Evolutionary conservation across 2,329 filamentous ascomycete species (phyloP).

Genomic region (Nemania serpens): DNA sequence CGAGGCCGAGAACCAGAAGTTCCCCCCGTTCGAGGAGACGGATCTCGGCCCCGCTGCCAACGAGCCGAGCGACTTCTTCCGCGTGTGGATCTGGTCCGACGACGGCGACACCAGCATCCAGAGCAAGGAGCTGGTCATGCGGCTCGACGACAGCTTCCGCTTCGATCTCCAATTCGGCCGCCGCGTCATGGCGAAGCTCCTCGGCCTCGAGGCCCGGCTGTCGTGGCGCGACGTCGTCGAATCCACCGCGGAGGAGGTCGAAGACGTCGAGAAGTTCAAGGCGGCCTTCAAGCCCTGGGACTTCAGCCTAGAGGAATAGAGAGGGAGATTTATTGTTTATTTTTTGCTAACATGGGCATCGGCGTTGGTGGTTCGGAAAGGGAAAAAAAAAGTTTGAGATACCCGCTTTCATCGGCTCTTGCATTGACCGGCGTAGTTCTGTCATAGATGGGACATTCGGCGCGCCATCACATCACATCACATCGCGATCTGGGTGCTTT

Average conservation of each 20-base stretch:
- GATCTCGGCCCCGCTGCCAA: conserved; percentile 57
- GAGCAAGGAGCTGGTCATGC: conserved; percentile 75
- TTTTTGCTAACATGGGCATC: conserved; percentile 15
- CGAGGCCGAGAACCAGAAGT: conserved; percentile 75
- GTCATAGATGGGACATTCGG: conserved; percentile 1
- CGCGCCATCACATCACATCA: too few relatives aligned
- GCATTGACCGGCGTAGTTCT: conserved; percentile 25
- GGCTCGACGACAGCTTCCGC: conserved; percentile 69
- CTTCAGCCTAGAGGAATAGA: conserved; percentile 61
- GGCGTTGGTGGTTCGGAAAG: conserved; percentile 26
- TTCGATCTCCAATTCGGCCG: conserved; percentile 94
- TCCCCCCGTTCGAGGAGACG: conserved; percentile 55
- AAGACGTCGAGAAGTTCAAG: conserved; percentile 80
- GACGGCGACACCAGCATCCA: conserved; percentile 59
- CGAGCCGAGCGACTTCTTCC: conserved; percentile 71
- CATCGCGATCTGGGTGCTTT: neutral
- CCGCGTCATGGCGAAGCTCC: conserved; percentile 83
- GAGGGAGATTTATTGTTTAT: conserved; percentile 8
- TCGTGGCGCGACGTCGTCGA: conserved; percentile 88
- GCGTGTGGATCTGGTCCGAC: conserved; percentile 77
- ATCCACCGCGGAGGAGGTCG: conserved; percentile 74
- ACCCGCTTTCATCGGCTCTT: conserved; percentile 34
- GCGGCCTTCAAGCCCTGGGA: conserved; percentile 84
- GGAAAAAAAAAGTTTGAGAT: conserved; percentile 33
- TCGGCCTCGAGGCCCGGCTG: conserved; percentile 76